phyloP scores from a whole-genome alignment of 2,329 filamentous ascomycete genomes.

The Fusarium poae region DNA sequence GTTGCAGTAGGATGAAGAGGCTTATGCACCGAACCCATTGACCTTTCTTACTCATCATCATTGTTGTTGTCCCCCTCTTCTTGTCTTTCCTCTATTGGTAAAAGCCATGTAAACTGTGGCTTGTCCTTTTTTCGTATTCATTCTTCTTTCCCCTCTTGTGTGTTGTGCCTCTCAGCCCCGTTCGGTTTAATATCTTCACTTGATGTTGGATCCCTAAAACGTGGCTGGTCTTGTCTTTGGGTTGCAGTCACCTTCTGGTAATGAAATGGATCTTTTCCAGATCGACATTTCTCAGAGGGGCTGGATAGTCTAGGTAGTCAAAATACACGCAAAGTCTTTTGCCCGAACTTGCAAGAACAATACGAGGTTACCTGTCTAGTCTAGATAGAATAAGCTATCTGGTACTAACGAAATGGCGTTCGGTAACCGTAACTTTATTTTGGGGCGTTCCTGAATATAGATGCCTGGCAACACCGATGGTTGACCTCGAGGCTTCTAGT shows the following conservation, averaged over 20 bases:
- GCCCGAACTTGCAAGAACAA: neutral
- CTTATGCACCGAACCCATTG: constrained; percentile 8
- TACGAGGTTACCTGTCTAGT: constrained; percentile 12
- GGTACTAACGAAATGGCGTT: constrained; percentile 19
- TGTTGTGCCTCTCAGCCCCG: neutral
- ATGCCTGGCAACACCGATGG: neutral
- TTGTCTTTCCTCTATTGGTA: neutral
- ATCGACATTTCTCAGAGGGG: neutral
- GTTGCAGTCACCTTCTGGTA: neutral
- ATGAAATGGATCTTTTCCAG: neutral
- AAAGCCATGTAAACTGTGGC: neutral
- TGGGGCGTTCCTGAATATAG: constrained; percentile 22
- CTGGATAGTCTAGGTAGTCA: neutral
- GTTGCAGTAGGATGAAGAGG: neutral
- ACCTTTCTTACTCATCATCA: neutral
- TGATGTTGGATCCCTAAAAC: neutral
- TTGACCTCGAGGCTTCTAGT: constrained; percentile 5
- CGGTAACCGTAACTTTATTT: constrained; percentile 31
- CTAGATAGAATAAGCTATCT: constrained; percentile 24
- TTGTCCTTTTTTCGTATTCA: constrained; percentile 12
- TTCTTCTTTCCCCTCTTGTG: neutral
- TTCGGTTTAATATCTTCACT: neutral
- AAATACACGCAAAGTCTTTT: neutral
- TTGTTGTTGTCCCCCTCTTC: neutral
- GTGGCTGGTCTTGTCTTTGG: neutral